Evolutionary conservation across 305 asterid genomes (phyloP), one percentile per base, ranked within the genome.

Genomic region (Stenogyne calaminthoides): DNA sequence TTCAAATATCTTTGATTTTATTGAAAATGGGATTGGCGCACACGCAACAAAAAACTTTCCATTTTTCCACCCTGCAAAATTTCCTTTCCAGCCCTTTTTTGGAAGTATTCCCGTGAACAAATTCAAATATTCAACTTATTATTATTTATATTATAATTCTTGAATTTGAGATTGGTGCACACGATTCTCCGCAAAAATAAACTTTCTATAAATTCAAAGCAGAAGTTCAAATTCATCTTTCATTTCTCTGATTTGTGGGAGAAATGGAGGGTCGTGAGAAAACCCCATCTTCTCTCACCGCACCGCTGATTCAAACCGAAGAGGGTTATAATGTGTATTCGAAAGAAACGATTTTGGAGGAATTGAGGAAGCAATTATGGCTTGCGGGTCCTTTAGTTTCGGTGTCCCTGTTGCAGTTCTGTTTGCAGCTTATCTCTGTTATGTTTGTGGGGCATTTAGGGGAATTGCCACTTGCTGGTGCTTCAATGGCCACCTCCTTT

Each of bases 381-480:
- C 82, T 89, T 54, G 93, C 95, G 2, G 97, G 96, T 57, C 97
- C 97, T 46, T 55, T 92, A 25, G 62, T 89, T 4, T 68, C 76
- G 40, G 93, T 87, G 16, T 85, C 81, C 55, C 65, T 89, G 18
- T 80, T 89, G 82, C 92, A 82, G 79, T 87, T 78, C 20, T 67
- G 80, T 71, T 73, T 90, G 72, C 96, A 90, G 92, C 78, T 92
- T 0, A 87, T 92, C 18, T 85, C 98, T 3, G 72, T 89, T 0
- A 89, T 91, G 97, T 88, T 89, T 78, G 97, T 91, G 8, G 97
- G 97, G 7, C 98, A 90, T 84, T 88, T 92, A 52, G 98, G 96
- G 2, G 84, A 88, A 58, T 54, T 90, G 27, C 54, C 89, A 40
- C 95, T 90, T 11, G 71, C 96, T 49, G 95, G 88, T 56, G 96